These are phyloP conservation scores for Cordyceps militaris DNA, from an alignment of 2,329 filamentous ascomycete genomes.

Conservation along the genomic window DNA sequence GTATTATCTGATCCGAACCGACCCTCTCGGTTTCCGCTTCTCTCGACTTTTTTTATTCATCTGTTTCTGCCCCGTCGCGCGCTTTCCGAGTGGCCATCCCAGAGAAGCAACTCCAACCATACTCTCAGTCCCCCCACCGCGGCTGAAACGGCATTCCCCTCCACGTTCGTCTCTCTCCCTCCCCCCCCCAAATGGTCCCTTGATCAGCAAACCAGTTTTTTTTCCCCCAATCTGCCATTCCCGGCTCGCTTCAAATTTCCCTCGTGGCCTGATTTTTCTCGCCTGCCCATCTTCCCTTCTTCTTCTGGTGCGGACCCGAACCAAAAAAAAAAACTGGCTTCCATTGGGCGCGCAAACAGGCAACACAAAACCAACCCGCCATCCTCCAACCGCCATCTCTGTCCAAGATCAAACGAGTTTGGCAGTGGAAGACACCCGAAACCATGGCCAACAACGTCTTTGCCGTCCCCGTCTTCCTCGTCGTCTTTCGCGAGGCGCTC, in stretches of 20 bases:
- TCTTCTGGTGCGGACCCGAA: not conserved
- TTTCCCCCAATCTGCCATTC: not conserved
- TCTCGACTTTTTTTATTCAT: not conserved
- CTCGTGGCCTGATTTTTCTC: not conserved
- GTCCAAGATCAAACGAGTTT: not conserved
- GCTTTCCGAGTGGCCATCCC: not conserved
- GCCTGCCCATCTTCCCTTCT: not conserved
- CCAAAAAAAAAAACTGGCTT: not conserved
- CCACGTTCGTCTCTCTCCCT: not conserved
- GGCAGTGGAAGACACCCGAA: not conserved
- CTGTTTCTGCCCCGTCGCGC: not conserved
- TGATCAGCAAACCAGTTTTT: not conserved
- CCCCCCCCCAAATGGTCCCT: not conserved
- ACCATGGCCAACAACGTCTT: slow-evolving; percentile 63
- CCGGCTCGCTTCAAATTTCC: not conserved
- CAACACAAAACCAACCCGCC: not conserved
- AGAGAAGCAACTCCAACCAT: not conserved
- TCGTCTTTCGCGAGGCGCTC: slow-evolving; percentile 78
- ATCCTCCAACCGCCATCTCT: not conserved
- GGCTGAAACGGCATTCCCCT: not conserved
- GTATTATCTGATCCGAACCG: slow-evolving; percentile 10
- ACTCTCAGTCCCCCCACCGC: not conserved
- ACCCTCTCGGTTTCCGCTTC: slow-evolving; percentile 5
- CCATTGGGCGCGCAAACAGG: not conserved
- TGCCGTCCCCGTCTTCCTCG: slow-evolving; percentile 78